phyloP scores from a whole-genome alignment of 495 filamentous ascomycete genomes.

The Penicillium longicatenatum region DNA sequence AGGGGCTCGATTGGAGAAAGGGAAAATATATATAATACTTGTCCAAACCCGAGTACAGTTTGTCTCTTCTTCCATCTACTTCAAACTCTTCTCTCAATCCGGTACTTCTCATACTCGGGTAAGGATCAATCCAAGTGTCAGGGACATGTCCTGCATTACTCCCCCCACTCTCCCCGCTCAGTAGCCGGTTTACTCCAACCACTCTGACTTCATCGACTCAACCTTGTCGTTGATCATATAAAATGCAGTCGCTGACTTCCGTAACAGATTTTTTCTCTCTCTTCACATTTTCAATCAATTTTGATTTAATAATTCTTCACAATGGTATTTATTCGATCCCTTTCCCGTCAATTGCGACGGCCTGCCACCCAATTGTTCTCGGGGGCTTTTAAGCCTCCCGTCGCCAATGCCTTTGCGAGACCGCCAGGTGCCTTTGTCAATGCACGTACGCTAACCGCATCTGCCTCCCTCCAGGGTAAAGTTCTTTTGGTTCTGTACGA shows the following conservation, averaged over 20 bases:
- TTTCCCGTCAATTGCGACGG: conserved; percentile 57
- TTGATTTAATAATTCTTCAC: conserved; percentile 38
- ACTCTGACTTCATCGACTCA: conserved; percentile 23
- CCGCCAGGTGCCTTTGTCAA: conserved; percentile 39
- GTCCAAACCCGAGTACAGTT: background rate
- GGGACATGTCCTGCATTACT: background rate
- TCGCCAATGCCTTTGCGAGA: conserved; percentile 25
- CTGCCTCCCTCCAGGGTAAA: conserved; percentile 64
- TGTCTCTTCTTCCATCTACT: background rate
- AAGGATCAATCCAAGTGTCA: background rate
- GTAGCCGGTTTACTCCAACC: conserved; percentile 21
- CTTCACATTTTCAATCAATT: conserved; percentile 5
- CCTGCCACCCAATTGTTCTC: conserved; percentile 59
- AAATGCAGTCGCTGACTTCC: conserved; percentile 20
- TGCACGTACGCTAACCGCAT: conserved; percentile 57
- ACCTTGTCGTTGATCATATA: conserved; percentile 2
- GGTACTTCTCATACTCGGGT: background rate
- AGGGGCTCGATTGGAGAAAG: conserved; percentile 4
- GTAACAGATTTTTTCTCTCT: conserved; percentile 10
- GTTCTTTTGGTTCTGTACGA: conserved; percentile 77
- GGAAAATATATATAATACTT: conserved; percentile 2
- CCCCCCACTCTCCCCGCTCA: conserved; percentile 3
- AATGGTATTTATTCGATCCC: conserved; percentile 72
- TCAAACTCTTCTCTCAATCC: background rate
- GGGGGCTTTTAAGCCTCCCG: conserved; percentile 25